Evolutionary conservation across 257 asterid species (phyloP).

Genomic region (Misopates orontium): DNA sequence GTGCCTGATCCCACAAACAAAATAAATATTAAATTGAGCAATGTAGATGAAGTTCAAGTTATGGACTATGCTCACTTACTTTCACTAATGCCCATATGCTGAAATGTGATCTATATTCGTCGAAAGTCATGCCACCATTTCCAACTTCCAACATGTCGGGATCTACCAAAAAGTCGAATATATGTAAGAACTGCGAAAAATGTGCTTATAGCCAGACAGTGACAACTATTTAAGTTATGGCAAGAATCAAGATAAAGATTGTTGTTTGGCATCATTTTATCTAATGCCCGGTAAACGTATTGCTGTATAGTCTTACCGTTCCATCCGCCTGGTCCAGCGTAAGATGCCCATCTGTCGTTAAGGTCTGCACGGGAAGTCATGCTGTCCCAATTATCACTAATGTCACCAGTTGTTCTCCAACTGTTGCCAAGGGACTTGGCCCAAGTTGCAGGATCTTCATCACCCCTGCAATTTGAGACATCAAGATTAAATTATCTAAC

Average conservation of each 20-base stretch:
- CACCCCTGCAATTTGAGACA: slow-evolving; percentile 58
- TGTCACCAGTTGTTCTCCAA: slow-evolving; percentile 97
- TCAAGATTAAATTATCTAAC: no score
- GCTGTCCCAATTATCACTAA: slow-evolving; percentile 75
- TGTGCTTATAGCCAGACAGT: background rate
- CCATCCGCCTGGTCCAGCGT: slow-evolving; percentile 96
- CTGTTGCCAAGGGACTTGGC: slow-evolving; percentile 77
- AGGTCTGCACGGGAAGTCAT: slow-evolving; percentile 80
- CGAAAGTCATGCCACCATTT: slow-evolving; percentile 78
- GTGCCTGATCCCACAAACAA: slow-evolving; percentile 57
- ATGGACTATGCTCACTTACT: slow-evolving; percentile 37
- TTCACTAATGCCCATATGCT: slow-evolving; percentile 93
- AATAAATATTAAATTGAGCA: background rate
- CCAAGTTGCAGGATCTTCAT: slow-evolving; percentile 96
- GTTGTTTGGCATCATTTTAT: no score
- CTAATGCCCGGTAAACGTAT: no score
- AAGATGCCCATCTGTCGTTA: slow-evolving; percentile 85
- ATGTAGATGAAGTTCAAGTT: background rate
- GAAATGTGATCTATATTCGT: slow-evolving; percentile 90
- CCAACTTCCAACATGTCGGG: slow-evolving; percentile 99
- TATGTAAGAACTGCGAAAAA: background rate
- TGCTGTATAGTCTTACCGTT: slow-evolving; percentile 56
- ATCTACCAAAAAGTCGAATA: slow-evolving; percentile 40
- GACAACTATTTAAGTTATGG: no score
- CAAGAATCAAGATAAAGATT: background rate